phyloP scores from a whole-genome alignment of 495 filamentous ascomycete species.

The Lepidopterella palustris region DNA sequence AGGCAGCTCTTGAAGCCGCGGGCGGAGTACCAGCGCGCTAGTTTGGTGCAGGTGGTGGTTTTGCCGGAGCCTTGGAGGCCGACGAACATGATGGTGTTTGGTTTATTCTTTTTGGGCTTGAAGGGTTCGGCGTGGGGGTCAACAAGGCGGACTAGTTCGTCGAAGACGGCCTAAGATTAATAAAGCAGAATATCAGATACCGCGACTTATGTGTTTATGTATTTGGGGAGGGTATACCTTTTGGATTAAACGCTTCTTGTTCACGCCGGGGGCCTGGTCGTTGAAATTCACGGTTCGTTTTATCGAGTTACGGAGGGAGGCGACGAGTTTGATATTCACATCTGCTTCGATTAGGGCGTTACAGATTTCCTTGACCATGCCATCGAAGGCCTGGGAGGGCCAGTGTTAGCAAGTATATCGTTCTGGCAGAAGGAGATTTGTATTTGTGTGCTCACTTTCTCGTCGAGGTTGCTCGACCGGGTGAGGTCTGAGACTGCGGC shows the following conservation, averaged over 20 bases:
- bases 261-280: constrained; percentile 75
- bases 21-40: constrained; percentile 89
- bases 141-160: constrained; percentile 91
- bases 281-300: constrained; percentile 86
- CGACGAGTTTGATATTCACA: constrained; percentile 92
- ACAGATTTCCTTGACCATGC: constrained; percentile 96
- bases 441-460: constrained; percentile 87
- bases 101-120: constrained; percentile 92
- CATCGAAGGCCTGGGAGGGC: constrained; percentile 74
- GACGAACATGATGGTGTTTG: constrained; percentile 99
- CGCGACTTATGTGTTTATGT: too few species aligned
- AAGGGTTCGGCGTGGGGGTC: constrained; percentile 94
- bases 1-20: constrained; percentile 91
- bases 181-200: neutral
- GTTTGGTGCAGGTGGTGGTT: constrained; percentile 96
- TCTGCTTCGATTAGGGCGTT: constrained; percentile 91
- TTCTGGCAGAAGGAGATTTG: neutral
- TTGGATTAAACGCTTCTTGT: constrained; percentile 97
- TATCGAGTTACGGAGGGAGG: constrained; percentile 87
- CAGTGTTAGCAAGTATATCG: constrained; percentile 11
- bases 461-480: constrained; percentile 82
- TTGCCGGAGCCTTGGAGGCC: constrained; percentile 96
- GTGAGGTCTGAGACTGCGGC: constrained; percentile 91
- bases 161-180: constrained; percentile 70
- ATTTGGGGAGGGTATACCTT: constrained; percentile 43